These are phyloP conservation scores for Sequoia sempervirens DNA, from an alignment of 75 land plant genomes.

Conservation along the genomic window DNA sequence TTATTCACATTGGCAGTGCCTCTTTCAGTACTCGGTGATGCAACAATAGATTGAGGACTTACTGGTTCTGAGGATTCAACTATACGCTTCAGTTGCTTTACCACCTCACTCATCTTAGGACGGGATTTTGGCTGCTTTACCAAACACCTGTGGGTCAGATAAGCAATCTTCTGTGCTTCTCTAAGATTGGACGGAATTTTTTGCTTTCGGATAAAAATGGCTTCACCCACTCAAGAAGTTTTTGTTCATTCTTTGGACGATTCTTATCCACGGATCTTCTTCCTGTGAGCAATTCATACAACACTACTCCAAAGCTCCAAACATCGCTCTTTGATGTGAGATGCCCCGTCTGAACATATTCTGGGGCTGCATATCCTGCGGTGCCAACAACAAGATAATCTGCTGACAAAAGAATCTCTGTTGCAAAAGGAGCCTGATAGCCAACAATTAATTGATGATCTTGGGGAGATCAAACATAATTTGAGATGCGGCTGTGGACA, in stretches of 20 bases:
- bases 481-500: constrained; percentile 75
- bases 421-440: too few species aligned
- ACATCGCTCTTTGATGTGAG: constrained; percentile 82
- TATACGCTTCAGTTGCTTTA: constrained; percentile 47
- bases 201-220: constrained; percentile 62
- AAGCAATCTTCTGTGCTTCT: constrained; percentile 60
- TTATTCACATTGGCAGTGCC: neutral
- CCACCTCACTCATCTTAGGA: constrained; percentile 84
- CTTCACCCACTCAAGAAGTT: constrained; percentile 85
- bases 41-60: constrained; percentile 8
- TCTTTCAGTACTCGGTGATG: neutral
- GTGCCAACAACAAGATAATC: constrained; percentile 75
- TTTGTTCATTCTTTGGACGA: constrained; percentile 67
- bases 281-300: constrained; percentile 83
- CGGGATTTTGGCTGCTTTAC: constrained; percentile 58
- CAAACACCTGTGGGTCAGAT: constrained; percentile 60
- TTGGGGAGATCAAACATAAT: too few species aligned
- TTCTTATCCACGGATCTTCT: constrained; percentile 69
- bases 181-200: constrained; percentile 47
- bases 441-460: too few species aligned
- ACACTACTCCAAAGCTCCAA: constrained; percentile 88
- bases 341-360: constrained; percentile 83
- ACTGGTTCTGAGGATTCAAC: constrained; percentile 9
- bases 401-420: too few species aligned
- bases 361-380: constrained; percentile 84